These are phyloP conservation scores for Mrakia gelida DNA, from an alignment of 768 basidiomycete genomes.

Conservation along the genomic window DNA sequence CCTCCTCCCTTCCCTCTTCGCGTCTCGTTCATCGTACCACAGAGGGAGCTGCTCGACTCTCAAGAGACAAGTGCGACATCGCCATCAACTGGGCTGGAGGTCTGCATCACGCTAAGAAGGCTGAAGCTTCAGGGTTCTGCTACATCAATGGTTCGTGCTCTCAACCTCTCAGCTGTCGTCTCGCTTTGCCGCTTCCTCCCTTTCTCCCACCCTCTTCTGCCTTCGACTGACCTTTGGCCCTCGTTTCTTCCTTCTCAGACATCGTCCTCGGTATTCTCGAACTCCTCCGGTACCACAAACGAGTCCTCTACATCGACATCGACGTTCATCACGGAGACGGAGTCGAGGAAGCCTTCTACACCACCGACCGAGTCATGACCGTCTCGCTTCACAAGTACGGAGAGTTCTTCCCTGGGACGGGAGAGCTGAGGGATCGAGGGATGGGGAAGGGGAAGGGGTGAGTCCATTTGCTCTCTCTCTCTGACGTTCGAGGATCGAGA, in stretches of 20 bases:
- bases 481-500: no score
- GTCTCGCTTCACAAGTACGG: constrained; percentile 98
- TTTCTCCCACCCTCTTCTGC: no score
- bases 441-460: constrained; percentile 80
- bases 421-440: constrained; percentile 89
- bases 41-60: constrained; percentile 96
- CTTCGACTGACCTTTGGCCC: neutral
- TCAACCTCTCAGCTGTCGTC: neutral
- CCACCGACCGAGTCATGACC: constrained; percentile 98
- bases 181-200: neutral
- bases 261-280: constrained; percentile 96
- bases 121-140: constrained; percentile 97
- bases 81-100: constrained; percentile 99
- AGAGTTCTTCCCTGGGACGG: constrained; percentile 98
- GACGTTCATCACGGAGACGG: constrained; percentile 99
- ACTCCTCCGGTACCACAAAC: constrained; percentile 82
- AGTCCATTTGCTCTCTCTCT: constrained; percentile 13
- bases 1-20: neutral
- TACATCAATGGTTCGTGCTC: constrained; percentile 80
- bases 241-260: constrained; percentile 51
- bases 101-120: constrained; percentile 97
- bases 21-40: neutral
- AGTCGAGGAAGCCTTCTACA: constrained; percentile 98
- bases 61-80: constrained; percentile 96
- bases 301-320: constrained; percentile 96